phyloP scores from a whole-genome alignment of 495 filamentous ascomycete species.

The Bathelium albidoporum region DNA sequence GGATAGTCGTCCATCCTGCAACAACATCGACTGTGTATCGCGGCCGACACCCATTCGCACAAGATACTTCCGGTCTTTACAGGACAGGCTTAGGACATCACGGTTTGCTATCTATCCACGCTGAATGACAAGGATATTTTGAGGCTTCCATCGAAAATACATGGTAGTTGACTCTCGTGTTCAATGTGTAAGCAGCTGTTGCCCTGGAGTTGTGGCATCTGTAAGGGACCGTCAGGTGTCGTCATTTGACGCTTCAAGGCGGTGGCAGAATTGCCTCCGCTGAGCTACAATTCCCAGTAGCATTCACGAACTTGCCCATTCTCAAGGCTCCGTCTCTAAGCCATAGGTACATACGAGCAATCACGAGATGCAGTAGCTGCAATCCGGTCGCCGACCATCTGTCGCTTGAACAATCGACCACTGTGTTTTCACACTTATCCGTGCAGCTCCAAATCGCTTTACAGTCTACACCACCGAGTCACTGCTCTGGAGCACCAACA shows the following conservation, averaged over 20 bases:
- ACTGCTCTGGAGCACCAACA: background rate
- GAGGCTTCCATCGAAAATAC: background rate
- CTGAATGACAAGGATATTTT: background rate
- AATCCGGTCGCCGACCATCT: too few relatives aligned
- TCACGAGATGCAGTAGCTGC: too few relatives aligned
- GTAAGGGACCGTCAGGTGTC: background rate
- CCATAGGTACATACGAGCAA: too few relatives aligned
- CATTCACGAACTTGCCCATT: too few relatives aligned
- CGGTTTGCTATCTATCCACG: too few relatives aligned
- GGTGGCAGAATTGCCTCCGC: background rate
- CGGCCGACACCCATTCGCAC: background rate
- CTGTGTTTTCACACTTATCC: too few relatives aligned
- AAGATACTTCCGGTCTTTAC: background rate
- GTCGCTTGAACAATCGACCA: too few relatives aligned
- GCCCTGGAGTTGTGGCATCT: too few relatives aligned
- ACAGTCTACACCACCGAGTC: background rate
- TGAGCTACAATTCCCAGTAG: too few relatives aligned
- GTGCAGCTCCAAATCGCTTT: background rate
- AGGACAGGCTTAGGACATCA: background rate
- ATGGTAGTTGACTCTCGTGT: background rate
- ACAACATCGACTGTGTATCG: background rate
- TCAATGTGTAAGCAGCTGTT: too few relatives aligned
- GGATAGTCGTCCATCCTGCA: conserved; percentile 76
- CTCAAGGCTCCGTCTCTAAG: too few relatives aligned
- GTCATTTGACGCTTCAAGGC: background rate